Base-by-base conservation (phyloP, 2,329 filamentous ascomycete species). In the Xylariaceae sp. region DNA sequence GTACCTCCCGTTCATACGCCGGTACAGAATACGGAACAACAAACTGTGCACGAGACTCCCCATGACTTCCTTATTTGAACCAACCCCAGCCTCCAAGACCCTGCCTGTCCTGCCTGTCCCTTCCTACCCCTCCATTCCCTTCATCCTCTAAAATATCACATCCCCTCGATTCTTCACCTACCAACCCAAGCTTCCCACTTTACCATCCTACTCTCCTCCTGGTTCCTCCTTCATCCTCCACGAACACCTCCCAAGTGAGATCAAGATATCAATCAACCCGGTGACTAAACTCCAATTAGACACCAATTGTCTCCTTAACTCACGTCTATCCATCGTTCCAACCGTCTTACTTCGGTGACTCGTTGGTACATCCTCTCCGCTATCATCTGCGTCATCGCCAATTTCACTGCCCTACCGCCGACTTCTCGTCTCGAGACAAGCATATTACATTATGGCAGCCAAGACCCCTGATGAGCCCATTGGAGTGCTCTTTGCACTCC, bases 391-490 rank as follows among this genome's bases (percentile, higher is more conserved):
- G 23, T 30, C 23, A 30, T 37, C 7, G 11, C 55, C 63, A 61
- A 13, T 15, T 44, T 4, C 23, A 47, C 45, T 53, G 15, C 11
- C 5, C n/a, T n/a, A 45, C 56, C 51, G 50, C 53, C 51, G 39
- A 39, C 48, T 47, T 35, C 48, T 45, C 59, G 52, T 61, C 63
- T 57, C 57, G 55, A 61, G 50, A 45, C 51, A 50, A 55, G 48
- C 35, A 59, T 55, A 64, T 63, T 34, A 59, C 61, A 72, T 61
- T 67, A 85, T 85, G 82, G 79, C 80, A 72, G 74, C 74, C 71
- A 84, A 84, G 79, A 77, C 75, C 66, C 82, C 81, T 73, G 82
- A 84, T 71, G 80, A 85, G 72, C 82, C 82, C 65, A 76, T 85
- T 69, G 78, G 84, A 64, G 80, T 85, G 65, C 80, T 86, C 70